phyloP scores from a whole-genome alignment of 176 grass and related monocot species.

The Ensete glaucum region DNA sequence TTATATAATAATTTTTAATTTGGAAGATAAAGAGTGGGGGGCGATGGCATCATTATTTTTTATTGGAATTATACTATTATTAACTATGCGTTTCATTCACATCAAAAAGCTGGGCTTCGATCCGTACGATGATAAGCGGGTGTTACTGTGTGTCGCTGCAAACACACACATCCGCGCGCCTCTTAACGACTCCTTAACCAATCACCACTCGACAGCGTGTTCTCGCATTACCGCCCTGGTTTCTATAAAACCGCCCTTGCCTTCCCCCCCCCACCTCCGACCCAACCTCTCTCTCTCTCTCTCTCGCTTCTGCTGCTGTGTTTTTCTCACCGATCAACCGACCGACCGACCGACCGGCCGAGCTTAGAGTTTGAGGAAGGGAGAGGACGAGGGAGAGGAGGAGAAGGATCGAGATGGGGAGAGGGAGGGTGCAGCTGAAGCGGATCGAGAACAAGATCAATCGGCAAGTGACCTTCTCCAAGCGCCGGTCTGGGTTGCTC shows the following conservation, averaged over 20 bases:
- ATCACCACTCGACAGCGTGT: not conserved
- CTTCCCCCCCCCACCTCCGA: too few species aligned
- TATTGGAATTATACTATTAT: too few species aligned
- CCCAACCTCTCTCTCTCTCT: too few species aligned
- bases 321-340: too few species aligned
- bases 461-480: slow-evolving; percentile 68
- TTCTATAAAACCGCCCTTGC: not conserved
- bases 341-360: too few species aligned
- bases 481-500: slow-evolving; percentile 49
- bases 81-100: not conserved
- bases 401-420: slow-evolving; percentile 9
- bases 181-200: not conserved
- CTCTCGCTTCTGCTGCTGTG: too few species aligned
- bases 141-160: not conserved
- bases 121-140: not conserved
- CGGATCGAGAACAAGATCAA: slow-evolving; percentile 68
- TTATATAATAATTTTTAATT: too few species aligned
- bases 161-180: not conserved
- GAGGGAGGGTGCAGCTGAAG: slow-evolving; percentile 48
- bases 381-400: not conserved
- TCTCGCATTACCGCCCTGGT: not conserved
- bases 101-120: not conserved
- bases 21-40: too few species aligned
- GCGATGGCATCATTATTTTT: too few species aligned
- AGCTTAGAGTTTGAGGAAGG: not conserved